Base-by-base conservation (phyloP, 2,329 filamentous ascomycete genomes). In the Keithomyces neogunnii region DNA sequence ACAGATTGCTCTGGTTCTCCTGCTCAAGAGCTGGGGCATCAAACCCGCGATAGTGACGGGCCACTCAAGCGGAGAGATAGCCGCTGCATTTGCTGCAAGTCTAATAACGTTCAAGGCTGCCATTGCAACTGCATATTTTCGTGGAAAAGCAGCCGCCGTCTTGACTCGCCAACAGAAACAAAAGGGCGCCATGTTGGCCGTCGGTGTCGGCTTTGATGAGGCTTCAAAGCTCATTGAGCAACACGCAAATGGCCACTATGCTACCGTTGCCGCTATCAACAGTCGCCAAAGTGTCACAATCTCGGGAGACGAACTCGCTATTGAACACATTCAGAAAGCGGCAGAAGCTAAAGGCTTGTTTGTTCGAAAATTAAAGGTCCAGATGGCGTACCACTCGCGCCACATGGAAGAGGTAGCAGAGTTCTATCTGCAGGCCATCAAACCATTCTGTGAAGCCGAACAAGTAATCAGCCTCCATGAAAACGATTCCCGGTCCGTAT, bases 31-130 rank as follows among this genome's bases (percentile, higher is more conserved):
- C 28, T 66, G 62, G 54, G 58, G 56, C 6, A 49, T 68, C 7
- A 45, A 35, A 5, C 63, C 64, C 5, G 30, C 52, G 6, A 53
- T 54, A 8, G 63, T 65, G 3, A 56, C 59, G 3, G 64, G 66
- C 0, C 66, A 69, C 45, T 66, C 63, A 2, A 63, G 60, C 35
- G 66, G 66, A 3, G 66, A 69, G 53, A 69, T 67, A 36, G 63
- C 62, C 8, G 66, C 66, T 33, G 66, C 65, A 8, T 68, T 60
- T 52, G 51, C 64, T 4, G 60, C 59, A 2, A 61, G 60, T 2
- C 31, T 60, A 3, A 35, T 68, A 3, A 57, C 63, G 3, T 56
- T 62, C 42, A 43, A 57, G 42, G 39, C 54, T 5, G 58, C 59
- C 8, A 50, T 57, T 11, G 39, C 50, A 6, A 44, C 55, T 11